Percentiles rank a stretch among this genome's conserved stretches.
phyloP scores from a whole-genome alignment of 202 grass and related monocot genomes.

The Schoenoplectus triqueter region DNA sequence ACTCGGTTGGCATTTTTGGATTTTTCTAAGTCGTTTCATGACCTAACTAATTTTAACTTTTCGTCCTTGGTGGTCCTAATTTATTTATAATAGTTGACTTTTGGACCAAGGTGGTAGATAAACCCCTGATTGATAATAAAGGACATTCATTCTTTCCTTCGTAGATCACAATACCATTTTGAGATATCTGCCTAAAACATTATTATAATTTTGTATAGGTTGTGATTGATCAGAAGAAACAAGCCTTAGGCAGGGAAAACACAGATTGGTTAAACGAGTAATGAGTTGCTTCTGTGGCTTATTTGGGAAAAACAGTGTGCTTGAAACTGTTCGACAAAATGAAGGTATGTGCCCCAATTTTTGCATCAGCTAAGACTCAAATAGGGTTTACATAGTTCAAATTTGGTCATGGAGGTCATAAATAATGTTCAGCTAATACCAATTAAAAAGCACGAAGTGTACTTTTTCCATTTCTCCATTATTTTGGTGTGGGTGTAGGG shows the following conservation, averaged over 20 bases:
- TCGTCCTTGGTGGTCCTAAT: conserved; percentile 28
- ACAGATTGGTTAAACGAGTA: conserved; percentile 26
- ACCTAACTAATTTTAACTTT: neutral
- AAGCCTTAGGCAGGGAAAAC: neutral
- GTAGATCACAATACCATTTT: neutral
- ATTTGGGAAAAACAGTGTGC: conserved; percentile 35
- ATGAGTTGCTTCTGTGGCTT: conserved; percentile 51
- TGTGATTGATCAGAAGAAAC: neutral
- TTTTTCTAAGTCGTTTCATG: conserved; percentile 2
- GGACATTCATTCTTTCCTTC: neutral
- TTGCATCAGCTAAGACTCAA: neutral
- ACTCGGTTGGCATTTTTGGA: neutral
- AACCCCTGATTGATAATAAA: neutral
- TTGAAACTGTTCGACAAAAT: conserved; percentile 35
- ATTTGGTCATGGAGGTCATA: neutral
- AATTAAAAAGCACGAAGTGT: neutral
- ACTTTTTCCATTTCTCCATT: neutral
- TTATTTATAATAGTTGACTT: conserved; percentile 2
- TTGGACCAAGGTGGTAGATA: neutral
- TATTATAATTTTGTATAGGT: conserved; percentile 6
- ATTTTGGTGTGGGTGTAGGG: neutral
- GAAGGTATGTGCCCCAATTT: conserved; percentile 29
- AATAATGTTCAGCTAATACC: neutral
- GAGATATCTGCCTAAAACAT: neutral
- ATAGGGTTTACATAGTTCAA: neutral